phyloP scores from a whole-genome alignment of 2,329 filamentous ascomycete species.

The Hymenoscyphus occultus region DNA sequence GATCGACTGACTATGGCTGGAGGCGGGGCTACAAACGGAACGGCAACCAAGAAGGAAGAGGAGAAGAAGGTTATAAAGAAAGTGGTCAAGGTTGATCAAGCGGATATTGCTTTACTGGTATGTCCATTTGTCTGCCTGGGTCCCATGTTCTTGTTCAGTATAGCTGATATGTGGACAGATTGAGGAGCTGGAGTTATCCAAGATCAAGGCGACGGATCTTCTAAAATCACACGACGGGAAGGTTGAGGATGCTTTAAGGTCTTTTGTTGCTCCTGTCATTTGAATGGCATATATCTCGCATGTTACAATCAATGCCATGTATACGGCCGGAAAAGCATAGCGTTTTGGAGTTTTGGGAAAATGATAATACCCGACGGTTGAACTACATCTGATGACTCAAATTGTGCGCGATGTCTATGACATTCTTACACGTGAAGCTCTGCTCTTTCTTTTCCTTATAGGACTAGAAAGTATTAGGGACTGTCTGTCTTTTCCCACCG shows the following conservation, averaged over 20 bases:
- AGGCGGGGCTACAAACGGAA: conserved; percentile 32
- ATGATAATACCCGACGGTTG: background rate
- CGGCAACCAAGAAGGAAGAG: conserved; percentile 42
- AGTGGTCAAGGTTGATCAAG: conserved; percentile 68
- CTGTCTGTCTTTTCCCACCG: too few relatives aligned
- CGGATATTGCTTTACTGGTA: conserved; percentile 68
- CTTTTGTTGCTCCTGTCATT: conserved; percentile 45
- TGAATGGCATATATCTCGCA: conserved; percentile 11
- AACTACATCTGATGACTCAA: background rate
- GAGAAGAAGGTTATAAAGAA: conserved; percentile 54
- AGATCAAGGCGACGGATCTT: conserved; percentile 70
- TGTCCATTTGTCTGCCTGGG: conserved; percentile 34
- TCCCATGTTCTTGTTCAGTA: background rate
- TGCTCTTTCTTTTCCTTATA: too few relatives aligned
- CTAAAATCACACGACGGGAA: conserved; percentile 70
- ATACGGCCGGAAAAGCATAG: conserved; percentile 21
- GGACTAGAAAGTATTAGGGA: too few relatives aligned
- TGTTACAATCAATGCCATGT: conserved; percentile 2
- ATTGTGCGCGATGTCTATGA: too few relatives aligned
- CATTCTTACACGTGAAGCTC: too few relatives aligned
- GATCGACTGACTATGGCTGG: conserved; percentile 50
- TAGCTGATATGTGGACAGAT: conserved; percentile 45
- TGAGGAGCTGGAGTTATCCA: conserved; percentile 69
- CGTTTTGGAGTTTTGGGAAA: conserved; percentile 22
- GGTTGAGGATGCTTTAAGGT: conserved; percentile 62